A percentile compares a stretch with the other conserved stretches of the same genome.
Evolutionary conservation across 345 rosid genomes (phyloP).

Genomic region (Syzygium grande): DNA sequence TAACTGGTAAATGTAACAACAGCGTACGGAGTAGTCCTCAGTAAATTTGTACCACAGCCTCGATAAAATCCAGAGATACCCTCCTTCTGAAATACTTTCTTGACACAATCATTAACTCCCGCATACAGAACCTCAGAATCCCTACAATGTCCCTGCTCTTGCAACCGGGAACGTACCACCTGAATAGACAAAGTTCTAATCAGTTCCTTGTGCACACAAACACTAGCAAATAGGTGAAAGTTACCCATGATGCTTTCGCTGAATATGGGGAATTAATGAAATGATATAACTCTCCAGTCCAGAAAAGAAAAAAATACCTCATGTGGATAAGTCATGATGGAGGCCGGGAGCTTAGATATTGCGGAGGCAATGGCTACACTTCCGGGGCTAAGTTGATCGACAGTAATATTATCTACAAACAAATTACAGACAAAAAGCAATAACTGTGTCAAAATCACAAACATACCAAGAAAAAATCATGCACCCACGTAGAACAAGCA

Average conservation of each 20-base stretch:
- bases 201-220: not conserved
- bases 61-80: conserved; percentile 73
- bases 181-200: conserved; percentile 2
- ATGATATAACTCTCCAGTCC: not conserved
- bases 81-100: conserved; percentile 58
- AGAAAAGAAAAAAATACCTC: conserved; percentile 35
- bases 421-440: not conserved
- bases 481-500: not conserved
- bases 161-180: conserved; percentile 87
- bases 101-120: conserved; percentile 70
- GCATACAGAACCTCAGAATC: conserved; percentile 29
- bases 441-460: not conserved
- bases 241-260: not conserved
- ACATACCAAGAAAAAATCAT: conserved; percentile 5
- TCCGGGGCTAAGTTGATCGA: conserved; percentile 47
- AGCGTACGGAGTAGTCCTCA: conserved; percentile 87
- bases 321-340: conserved; percentile 80
- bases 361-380: conserved; percentile 75
- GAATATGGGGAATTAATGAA: not conserved
- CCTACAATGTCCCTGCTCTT: conserved; percentile 75
- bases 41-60: conserved; percentile 81
- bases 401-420: conserved; percentile 45
- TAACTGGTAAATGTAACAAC: conserved; percentile 86
- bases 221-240: not conserved
- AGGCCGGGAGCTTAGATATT: conserved; percentile 70